A percentile compares a stretch with the other conserved stretches of the same genome.
phyloP scores from a whole-genome alignment of 371 early-diverging fungal species.

The Rhizopus delemar region DNA sequence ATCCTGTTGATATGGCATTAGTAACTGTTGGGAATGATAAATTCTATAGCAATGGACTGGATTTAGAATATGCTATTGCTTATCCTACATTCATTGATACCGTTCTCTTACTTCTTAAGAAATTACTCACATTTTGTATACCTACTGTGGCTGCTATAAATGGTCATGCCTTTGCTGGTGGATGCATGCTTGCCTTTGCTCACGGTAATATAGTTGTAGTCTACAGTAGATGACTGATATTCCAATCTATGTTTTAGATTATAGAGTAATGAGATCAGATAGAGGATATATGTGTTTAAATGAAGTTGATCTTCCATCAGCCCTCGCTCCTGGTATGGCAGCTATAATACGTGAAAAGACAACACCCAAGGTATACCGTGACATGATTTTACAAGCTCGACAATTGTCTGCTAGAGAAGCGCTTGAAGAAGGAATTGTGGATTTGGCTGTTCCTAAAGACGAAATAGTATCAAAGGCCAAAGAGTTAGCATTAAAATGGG shows the following conservation, averaged over 20 bases:
- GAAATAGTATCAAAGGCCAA: conserved; percentile 56
- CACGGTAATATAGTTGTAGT: conserved; percentile 50
- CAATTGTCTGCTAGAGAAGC: conserved; percentile 68
- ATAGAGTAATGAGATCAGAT: conserved; percentile 80
- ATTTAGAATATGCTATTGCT: conserved; percentile 53
- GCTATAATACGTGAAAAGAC: conserved; percentile 67
- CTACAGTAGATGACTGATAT: not conserved
- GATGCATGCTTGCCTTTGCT: conserved; percentile 76
- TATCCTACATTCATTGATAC: conserved; percentile 52
- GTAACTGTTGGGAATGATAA: conserved; percentile 69
- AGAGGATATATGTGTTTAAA: conserved; percentile 80
- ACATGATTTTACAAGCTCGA: conserved; percentile 69
- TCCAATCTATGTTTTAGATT: conserved; percentile 46
- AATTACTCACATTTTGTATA: conserved; percentile 66
- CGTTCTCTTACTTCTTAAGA: conserved; percentile 50
- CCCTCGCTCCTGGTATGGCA: conserved; percentile 76
- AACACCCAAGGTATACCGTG: conserved; percentile 54
- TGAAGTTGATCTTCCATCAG: conserved; percentile 76
- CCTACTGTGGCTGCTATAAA: conserved; percentile 86
- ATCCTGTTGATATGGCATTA: conserved; percentile 54
- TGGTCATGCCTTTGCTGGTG: conserved; percentile 87
- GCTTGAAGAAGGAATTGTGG: conserved; percentile 62
- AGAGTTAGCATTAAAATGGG: conserved; percentile 59
- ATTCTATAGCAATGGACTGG: conserved; percentile 79
- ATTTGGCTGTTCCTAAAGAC: conserved; percentile 50